Evolutionary conservation across 2,329 filamentous ascomycete species (phyloP).

Genomic region (Didymella segeticola): DNA sequence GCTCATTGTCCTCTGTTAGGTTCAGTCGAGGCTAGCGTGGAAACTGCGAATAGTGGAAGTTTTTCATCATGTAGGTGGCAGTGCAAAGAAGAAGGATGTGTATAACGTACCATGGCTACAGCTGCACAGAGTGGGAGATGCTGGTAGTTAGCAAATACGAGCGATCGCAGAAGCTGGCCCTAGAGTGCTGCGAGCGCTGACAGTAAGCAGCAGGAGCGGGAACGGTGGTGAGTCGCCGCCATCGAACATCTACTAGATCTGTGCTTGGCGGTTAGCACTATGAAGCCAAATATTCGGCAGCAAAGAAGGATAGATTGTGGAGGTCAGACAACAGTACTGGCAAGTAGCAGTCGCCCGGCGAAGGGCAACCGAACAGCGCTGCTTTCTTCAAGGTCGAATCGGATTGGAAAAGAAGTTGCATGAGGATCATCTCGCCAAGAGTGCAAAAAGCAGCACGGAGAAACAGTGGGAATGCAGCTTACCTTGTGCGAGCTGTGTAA

Average conservation of each 20-base stretch:
- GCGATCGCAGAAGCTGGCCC: background rate
- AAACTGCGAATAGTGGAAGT: conserved; percentile 86
- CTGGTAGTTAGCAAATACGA: background rate
- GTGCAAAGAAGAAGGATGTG: conserved; percentile 17
- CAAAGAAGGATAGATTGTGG: conserved; percentile 1
- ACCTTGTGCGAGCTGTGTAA: conserved; percentile 17
- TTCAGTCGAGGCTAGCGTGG: conserved; percentile 76
- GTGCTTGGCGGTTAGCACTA: conserved; percentile 1
- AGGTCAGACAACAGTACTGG: conserved; percentile 85
- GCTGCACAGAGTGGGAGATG: background rate
- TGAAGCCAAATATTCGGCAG: background rate
- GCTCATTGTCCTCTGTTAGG: conserved; percentile 71
- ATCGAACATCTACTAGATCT: background rate
- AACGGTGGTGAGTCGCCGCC: background rate
- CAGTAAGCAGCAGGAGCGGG: background rate
- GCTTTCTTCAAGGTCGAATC: conserved; percentile 86
- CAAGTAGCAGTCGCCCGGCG: conserved; percentile 81
- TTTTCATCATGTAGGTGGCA: conserved; percentile 69
- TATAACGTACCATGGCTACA: conserved; percentile 5
- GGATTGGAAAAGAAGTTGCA: conserved; percentile 85
- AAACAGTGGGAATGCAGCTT: conserved; percentile 18
- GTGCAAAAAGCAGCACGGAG: conserved; percentile 26
- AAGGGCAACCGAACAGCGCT: conserved; percentile 69
- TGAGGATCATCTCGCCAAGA: conserved; percentile 74
- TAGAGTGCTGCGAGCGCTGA: background rate